Base-by-base conservation (phyloP, 179 eudicot species). In the Spinacia oleracea region DNA sequence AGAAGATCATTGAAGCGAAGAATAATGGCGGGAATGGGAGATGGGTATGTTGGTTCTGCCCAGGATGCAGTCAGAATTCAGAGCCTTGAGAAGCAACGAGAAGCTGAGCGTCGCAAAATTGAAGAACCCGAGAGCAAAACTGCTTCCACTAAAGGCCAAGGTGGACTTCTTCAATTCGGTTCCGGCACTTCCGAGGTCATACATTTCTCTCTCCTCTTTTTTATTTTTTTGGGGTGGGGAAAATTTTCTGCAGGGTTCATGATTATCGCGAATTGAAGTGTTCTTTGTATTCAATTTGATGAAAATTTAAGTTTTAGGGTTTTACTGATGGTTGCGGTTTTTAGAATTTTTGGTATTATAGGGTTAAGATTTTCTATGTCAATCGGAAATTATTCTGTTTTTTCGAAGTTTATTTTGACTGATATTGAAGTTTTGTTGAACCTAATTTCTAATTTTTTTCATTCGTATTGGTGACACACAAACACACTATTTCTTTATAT, bases 11-110 rank as follows among this genome's bases (percentile, higher is more conserved):
- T n/a, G n/a, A n/a, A n/a, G n/a, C n/a, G 42, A 3, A 53, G 5
- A 35, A 38, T 20, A 60, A 92, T 95, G 98, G 88, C 98, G 89
- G 98, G 98, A 16, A 95, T 95, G 98, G 98, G 98, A 56, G 98
- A 95, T 65, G 98, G 97, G 34, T 95, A 95, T 77, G 97, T 95
- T 73, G 98, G 98, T 31, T 91, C 97, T 29, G 97, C 97, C 51
- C 97, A 95, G 71, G 98, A 95, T 81, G 97, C 91, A n/a, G 98
- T 91, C 11, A 85, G 98, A 83, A 95, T 95, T 73, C 81, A 97
- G 58, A 84, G 98, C 81, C 88, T 95, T 15, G 97, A 95, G 86
- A 95, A 95, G 84, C 98, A 95, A 83, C 87, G 98, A 85, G 98
- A 95, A 71, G 95, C 97, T 1, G 98, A 95, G 82, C 89, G 98